These are phyloP conservation scores for Verticillium nonalfalfae DNA, from an alignment of 2,329 filamentous ascomycete species.

Conservation along the genomic window DNA sequence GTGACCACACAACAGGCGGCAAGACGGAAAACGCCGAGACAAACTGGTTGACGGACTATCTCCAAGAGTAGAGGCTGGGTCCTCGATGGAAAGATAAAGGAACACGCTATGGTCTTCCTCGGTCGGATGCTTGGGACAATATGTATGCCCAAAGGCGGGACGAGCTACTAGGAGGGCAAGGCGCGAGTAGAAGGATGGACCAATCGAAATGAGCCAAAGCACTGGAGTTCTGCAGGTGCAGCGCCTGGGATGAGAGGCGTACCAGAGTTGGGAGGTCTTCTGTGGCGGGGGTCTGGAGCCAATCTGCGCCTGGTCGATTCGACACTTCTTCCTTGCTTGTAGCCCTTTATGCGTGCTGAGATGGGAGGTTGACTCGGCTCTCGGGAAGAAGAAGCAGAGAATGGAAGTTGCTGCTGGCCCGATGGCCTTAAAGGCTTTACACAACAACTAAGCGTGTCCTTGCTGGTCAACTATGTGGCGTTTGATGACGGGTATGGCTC, in stretches of 20 bases:
- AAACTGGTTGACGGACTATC: background rate
- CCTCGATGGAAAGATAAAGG: background rate
- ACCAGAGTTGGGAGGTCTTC: conserved; percentile 6
- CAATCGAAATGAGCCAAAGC: conserved; percentile 8
- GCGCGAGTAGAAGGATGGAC: conserved; percentile 7
- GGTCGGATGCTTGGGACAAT: background rate
- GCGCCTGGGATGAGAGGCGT: conserved; percentile 7
- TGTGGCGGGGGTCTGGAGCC: conserved; percentile 6
- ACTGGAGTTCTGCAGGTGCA: conserved; percentile 4
- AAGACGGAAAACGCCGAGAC: background rate
- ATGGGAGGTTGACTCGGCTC: conserved; percentile 3
- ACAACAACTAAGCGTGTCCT: no score
- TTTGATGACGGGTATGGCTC: no score
- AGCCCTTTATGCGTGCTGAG: conserved; percentile 5
- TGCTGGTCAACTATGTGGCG: no score
- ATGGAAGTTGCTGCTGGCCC: background rate
- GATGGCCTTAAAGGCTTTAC: background rate
- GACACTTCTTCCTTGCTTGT: conserved; percentile 3
- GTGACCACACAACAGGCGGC: background rate
- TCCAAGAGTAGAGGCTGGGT: background rate
- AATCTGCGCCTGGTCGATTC: conserved; percentile 3
- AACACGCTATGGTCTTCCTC: background rate
- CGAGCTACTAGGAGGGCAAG: conserved; percentile 2
- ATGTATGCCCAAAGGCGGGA: conserved; percentile 5
- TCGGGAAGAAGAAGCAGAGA: background rate